phyloP scores from a whole-genome alignment of 441 rosid species.

The Corymbia citriodora region DNA sequence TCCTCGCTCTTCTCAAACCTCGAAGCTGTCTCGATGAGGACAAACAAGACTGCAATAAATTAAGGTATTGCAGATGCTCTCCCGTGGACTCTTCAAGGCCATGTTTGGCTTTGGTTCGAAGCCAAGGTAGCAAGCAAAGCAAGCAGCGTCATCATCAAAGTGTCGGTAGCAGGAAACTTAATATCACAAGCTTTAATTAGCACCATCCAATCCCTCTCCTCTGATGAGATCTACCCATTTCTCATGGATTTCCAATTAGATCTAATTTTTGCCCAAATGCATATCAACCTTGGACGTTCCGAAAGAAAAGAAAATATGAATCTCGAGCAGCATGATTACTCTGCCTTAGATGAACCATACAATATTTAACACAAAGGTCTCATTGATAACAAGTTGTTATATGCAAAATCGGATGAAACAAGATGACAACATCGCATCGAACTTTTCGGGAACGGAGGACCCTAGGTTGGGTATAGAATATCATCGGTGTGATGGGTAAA shows the following conservation, averaged over 20 bases:
- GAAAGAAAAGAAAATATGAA: not conserved
- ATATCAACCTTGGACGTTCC: not conserved
- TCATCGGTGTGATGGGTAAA: not conserved
- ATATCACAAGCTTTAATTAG: not conserved
- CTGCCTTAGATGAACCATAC: not conserved
- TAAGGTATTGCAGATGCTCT: not conserved
- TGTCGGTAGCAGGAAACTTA: not conserved
- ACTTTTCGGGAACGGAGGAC: not conserved
- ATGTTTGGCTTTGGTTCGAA: not conserved
- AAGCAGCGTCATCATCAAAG: not conserved
- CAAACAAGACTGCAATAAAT: not conserved
- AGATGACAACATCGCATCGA: accelerated
- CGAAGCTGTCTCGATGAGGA: not conserved
- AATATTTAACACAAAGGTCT: accelerated
- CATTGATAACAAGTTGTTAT: accelerated
- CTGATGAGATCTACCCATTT: not conserved
- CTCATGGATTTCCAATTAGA: not conserved
- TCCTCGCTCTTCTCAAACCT: not conserved
- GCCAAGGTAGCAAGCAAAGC: not conserved
- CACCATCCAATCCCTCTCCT: not conserved
- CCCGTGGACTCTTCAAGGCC: not conserved
- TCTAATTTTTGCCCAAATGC: not conserved
- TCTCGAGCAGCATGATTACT: not conserved
- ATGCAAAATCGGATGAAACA: accelerated
- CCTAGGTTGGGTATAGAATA: not conserved